Evolutionary conservation across 2,329 filamentous ascomycete genomes (phyloP).

Genomic region (Fusarium sp.): DNA sequence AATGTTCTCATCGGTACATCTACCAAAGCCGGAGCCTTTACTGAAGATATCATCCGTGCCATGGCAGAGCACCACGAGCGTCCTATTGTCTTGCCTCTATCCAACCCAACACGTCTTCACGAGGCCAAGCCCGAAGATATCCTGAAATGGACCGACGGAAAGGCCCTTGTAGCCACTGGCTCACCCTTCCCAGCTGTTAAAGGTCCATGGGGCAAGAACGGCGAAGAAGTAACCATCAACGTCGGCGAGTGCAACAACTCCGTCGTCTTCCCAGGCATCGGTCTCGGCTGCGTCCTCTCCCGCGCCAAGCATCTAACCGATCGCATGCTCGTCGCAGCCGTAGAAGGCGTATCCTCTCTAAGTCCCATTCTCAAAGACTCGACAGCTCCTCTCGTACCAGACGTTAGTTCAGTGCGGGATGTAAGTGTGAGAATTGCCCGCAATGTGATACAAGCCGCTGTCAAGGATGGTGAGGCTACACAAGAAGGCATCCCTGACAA

Average conservation of each 20-base stretch:
- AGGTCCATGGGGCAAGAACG: constrained; percentile 63
- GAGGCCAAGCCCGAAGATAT: constrained; percentile 84
- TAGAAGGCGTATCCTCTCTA: constrained; percentile 75
- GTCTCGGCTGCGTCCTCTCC: constrained; percentile 79
- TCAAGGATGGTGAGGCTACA: constrained; percentile 75
- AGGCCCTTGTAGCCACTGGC: constrained; percentile 83
- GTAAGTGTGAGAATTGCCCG: constrained; percentile 83
- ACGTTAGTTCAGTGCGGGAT: constrained; percentile 77
- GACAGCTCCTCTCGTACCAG: constrained; percentile 76
- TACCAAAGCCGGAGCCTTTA: constrained; percentile 81
- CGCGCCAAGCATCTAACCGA: constrained; percentile 76
- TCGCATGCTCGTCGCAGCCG: constrained; percentile 83
- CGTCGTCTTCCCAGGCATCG: constrained; percentile 86
- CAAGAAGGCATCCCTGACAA: constrained; percentile 71
- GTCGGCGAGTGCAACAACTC: constrained; percentile 90
- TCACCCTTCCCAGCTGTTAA: constrained; percentile 83
- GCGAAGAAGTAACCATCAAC: constrained; percentile 57
- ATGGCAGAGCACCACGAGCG: constrained; percentile 79
- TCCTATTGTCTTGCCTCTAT: constrained; percentile 84
- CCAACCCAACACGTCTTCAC: constrained; percentile 85
- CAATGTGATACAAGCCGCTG: constrained; percentile 77
- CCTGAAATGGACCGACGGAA: constrained; percentile 80
- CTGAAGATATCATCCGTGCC: constrained; percentile 75
- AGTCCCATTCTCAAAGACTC: constrained; percentile 75
- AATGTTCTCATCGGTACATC: constrained; percentile 88